Base-by-base conservation (phyloP, 1,139 yeast genomes). In the Nakaseomyces glabratus region DNA sequence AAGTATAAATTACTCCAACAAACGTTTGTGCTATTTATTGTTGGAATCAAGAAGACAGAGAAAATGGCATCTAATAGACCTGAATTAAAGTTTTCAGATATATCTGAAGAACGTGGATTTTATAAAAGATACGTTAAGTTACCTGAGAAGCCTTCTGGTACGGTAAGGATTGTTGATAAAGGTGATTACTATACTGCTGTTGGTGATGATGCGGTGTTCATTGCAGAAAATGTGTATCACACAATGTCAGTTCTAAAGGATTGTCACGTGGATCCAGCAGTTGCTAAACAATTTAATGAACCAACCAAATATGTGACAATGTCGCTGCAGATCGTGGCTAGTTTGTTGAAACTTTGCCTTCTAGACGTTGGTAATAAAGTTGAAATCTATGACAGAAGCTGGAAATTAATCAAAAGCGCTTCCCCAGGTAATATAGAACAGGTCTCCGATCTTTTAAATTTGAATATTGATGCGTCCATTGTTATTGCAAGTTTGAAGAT, bases 401-500 rank as follows among this genome's bases (percentile, higher is more conserved):
- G 94, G 78, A 65, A 63, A 31, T 52, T 81, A 35, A 42, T 69
- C 20, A 69, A 70, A 41, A 62, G 69, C 34, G 96, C 94, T 1
- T 80, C 95, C 1, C 96, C 97, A 1, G 98, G 98, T 4, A 88
- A 90, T 55, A 64, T 86, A 35, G 84, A 79, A 38, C 82, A 76
- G 33, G 74, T 90, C 32, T 95, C 84, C 43, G 85, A 79, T 22
- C 62, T 84, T 58, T 66, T 82, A 44, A 59, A 71, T 46, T 65
- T 72, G 28, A 71, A 81, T 1, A 48, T 69, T 20, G 71, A 69
- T 29, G 61, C 72, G 17, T 64, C 75, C 10, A 84, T 95, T 0
- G 74, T 85, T 14, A 74, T 88, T 38, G 82, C 88, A 3, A 78
- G 90, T 4, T 60, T 88, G 34, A 82, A 81, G 48, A 58, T 78